These are phyloP conservation scores for Crucihimalaya himalaica DNA, from an alignment of 345 rosid genomes.

Conservation along the genomic window DNA sequence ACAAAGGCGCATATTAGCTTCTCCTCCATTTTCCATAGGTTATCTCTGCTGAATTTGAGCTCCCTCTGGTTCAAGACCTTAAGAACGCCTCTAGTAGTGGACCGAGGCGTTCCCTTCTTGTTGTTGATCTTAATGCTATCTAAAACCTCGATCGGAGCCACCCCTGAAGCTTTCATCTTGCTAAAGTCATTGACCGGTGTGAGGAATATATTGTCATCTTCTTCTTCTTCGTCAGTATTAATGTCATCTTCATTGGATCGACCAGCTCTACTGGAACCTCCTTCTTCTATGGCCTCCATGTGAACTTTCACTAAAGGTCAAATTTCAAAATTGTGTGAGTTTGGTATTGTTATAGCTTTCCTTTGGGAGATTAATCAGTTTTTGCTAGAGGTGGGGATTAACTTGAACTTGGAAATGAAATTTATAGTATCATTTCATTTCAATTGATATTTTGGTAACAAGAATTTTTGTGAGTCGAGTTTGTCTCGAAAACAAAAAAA, in stretches of 20 bases:
- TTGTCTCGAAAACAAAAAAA: neutral
- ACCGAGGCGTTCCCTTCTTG: conserved; percentile 46
- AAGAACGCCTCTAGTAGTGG: conserved; percentile 49
- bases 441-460: neutral
- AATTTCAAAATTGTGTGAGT: neutral
- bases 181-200: neutral
- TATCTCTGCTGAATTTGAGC: conserved; percentile 52
- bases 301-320: conserved; percentile 31
- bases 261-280: conserved; percentile 42
- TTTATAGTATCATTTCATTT: neutral
- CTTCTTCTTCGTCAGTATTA: neutral
- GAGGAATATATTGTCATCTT: neutral
- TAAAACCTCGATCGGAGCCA: conserved; percentile 47
- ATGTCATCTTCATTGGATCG: conserved; percentile 26
- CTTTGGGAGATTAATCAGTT: neutral
- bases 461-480: neutral
- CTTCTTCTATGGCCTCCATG: conserved; percentile 53
- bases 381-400: neutral
- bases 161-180: conserved; percentile 21
- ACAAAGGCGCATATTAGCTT: conserved; percentile 57
- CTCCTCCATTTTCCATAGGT: conserved; percentile 53
- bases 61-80: conserved; percentile 37
- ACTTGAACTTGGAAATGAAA: neutral
- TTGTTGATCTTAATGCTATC: conserved; percentile 47
- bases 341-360: neutral